Percentiles rank a stretch among this genome's conserved stretches.
Evolutionary conservation across 805 yeast genomes (phyloP).

Genomic region (Kodamaea fukazawae): DNA sequence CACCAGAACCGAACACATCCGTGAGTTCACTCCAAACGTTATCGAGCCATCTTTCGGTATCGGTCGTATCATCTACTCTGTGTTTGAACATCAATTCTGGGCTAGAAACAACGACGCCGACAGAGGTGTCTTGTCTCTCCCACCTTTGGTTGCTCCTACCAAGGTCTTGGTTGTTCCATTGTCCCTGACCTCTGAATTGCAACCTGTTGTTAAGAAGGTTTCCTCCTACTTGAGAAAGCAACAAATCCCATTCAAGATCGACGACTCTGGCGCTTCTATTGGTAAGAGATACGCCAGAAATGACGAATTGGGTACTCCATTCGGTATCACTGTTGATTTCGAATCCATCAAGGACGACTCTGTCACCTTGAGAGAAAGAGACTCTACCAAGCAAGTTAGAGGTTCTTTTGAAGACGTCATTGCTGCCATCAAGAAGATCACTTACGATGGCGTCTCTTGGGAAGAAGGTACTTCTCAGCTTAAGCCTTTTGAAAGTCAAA

Average conservation of each 20-base stretch:
- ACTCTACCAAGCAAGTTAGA: conserved; percentile 93
- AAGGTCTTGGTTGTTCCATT: conserved; percentile 94
- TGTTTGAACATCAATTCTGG: conserved; percentile 96
- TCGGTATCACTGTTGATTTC: conserved; percentile 95
- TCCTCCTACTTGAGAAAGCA: conserved; percentile 68
- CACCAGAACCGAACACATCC: conserved; percentile 80
- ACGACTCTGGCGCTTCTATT: conserved; percentile 94
- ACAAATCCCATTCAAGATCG: conserved; percentile 92
- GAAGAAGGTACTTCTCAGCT: conserved; percentile 75
- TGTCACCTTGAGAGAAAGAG: conserved; percentile 95
- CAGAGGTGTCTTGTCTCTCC: conserved; percentile 81
- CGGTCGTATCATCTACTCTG: conserved; percentile 91
- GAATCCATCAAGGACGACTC: conserved; percentile 85
- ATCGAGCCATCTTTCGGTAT: conserved; percentile 99
- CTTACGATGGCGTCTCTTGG: conserved; percentile 78
- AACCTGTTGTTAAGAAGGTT: conserved; percentile 69
- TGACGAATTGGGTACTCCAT: conserved; percentile 98
- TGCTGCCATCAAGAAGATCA: conserved; percentile 70
- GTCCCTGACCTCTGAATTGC: conserved; percentile 76
- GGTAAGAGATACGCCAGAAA: conserved; percentile 98
- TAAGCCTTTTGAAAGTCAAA: conserved; percentile 67
- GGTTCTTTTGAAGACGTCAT: conserved; percentile 73
- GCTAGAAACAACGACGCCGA: conserved; percentile 86
- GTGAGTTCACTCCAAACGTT: conserved; percentile 95
- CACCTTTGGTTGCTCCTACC: conserved; percentile 96